A percentile compares a stretch with the other conserved stretches of the same genome.
These are phyloP conservation scores for Salix caprea DNA, from an alignment of 345 rosid genomes.

Conservation along the genomic window DNA sequence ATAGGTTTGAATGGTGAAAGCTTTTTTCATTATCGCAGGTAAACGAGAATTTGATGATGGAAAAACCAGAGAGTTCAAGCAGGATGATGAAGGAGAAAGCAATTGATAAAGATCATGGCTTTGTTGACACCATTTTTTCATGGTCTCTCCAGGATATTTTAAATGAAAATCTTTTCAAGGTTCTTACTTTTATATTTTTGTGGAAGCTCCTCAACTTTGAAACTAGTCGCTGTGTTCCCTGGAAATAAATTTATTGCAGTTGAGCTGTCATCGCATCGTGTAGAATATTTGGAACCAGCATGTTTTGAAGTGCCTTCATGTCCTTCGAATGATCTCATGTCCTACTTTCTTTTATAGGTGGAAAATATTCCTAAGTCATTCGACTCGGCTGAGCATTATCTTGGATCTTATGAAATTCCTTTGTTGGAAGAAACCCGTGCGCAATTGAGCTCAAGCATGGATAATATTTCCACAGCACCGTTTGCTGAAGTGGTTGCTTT, in stretches of 20 bases:
- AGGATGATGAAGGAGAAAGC: neutral
- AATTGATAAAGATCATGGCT: neutral
- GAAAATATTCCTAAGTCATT: constrained; percentile 34
- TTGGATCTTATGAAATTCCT: constrained; percentile 29
- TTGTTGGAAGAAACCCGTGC: constrained; percentile 49
- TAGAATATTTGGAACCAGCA: neutral
- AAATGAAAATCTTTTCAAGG: constrained; percentile 31
- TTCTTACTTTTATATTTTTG: constrained; percentile 1
- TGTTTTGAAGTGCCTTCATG: neutral
- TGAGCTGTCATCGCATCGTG: neutral
- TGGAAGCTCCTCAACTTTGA: neutral
- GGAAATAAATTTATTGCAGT: neutral
- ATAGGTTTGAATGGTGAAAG: neutral
- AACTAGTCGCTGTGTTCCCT: neutral
- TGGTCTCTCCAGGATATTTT: constrained; percentile 40
- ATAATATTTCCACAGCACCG: constrained; percentile 31
- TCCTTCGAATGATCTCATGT: no score
- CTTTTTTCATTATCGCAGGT: neutral
- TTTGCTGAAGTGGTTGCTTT: constrained; percentile 20
- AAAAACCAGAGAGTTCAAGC: neutral
- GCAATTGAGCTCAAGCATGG: constrained; percentile 25
- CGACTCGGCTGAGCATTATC: constrained; percentile 24
- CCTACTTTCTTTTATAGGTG: constrained; percentile 22
- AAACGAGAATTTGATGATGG: neutral
- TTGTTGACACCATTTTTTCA: neutral